Conservation (phyloP, 495 filamentous ascomycete genomes). For the Hyaloscypha hepaticicola region DNA sequence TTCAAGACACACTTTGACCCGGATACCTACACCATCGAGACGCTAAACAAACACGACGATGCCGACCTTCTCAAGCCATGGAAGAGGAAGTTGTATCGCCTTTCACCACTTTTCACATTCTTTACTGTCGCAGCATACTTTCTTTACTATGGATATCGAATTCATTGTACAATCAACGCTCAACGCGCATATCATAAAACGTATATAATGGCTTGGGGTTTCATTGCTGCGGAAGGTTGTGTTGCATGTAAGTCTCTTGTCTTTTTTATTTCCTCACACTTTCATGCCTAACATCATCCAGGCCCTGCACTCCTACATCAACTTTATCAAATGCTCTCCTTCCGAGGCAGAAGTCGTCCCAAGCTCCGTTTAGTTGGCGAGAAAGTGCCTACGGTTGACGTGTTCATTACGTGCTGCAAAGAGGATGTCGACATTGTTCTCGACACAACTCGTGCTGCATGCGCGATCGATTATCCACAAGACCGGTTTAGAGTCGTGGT, state of each 20-base stretch:
- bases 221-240: slow-evolving; percentile 25
- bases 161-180: slow-evolving; percentile 23
- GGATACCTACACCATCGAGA: slow-evolving; percentile 20
- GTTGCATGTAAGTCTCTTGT: slow-evolving; percentile 21
- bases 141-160: slow-evolving; percentile 25
- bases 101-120: slow-evolving; percentile 23
- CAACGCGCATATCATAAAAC: slow-evolving; percentile 21
- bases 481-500: slow-evolving; percentile 50
- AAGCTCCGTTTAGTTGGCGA: slow-evolving; percentile 44
- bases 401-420: slow-evolving; percentile 50
- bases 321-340: slow-evolving; percentile 28
- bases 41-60: slow-evolving; percentile 24
- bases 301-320: slow-evolving; percentile 28
- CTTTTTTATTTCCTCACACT: neutral
- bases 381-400: slow-evolving; percentile 49
- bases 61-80: slow-evolving; percentile 14
- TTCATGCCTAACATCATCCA: neutral
- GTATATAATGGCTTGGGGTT: slow-evolving; percentile 29
- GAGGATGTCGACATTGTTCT: slow-evolving; percentile 54
- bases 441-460: slow-evolving; percentile 50
- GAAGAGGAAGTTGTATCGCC: slow-evolving; percentile 25
- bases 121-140: slow-evolving; percentile 24
- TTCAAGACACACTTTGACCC: slow-evolving; percentile 18
- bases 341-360: slow-evolving; percentile 34
- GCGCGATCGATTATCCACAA: slow-evolving; percentile 48